Evolutionary conservation across 2,329 filamentous ascomycete species (phyloP), one percentile per base, ranked within the genome.

Genomic region (Pestalotiopsis sp.): DNA sequence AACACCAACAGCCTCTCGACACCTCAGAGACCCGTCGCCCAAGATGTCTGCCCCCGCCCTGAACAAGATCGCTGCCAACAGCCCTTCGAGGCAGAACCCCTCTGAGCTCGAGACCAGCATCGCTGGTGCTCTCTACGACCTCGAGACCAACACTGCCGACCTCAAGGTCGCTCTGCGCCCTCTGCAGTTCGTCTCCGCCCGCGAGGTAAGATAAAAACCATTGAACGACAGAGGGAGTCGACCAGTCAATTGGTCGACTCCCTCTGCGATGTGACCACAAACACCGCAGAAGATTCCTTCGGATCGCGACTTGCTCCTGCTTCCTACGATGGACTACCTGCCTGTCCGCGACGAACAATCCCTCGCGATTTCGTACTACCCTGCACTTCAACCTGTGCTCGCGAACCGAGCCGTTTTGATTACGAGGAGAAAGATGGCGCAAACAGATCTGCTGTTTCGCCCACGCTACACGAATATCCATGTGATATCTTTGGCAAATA

Each of bases 51-150:
- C 81, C 81, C 65, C 84, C 93, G 85, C 93, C 83, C 86, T 96
- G 83, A 97, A 97, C 93, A 98, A 98, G 94, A 98, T 98, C 86
- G 94, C 95, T 83, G 85, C 91, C 84, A 98, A 96, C 92, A 97
- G 94, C 92, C 92, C 95, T 78, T 98, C 95, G 87, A 91, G 94
- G 89, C 90, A 93, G 85, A 97, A 92, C 87, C 96, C 96, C 78
- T 97, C 94, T 78, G 96, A 99, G 92, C 92, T 98, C 79, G 96
- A 99, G 94, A 91, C 90, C 85, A 94, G 88, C 90, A 97, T 99
- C 84, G 96, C 96, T 84, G 93, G 92, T 86, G 96, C 96, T 87
- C 94, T 99, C 76, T 97, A 92, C 89, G 96, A 99, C 83, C 94
- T 99, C 86, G 96, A 99, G 94, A 95, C 91, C 89, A 98, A 98